Evolutionary conservation across 2,329 filamentous ascomycete genomes (phyloP).

Genomic region (Phialophora verrucosa): DNA sequence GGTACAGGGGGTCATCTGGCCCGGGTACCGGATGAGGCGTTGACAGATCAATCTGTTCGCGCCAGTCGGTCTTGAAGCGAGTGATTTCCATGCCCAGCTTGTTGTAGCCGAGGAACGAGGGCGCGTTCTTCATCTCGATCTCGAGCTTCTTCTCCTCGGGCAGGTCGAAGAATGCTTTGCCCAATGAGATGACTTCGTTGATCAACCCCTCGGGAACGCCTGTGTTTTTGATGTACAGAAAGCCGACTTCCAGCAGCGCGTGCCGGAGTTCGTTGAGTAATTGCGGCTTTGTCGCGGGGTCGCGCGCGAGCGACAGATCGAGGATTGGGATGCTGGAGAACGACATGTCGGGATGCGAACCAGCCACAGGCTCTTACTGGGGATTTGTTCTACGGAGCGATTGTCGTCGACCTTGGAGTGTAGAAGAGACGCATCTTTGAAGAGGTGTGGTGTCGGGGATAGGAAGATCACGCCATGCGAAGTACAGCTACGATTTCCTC

Average conservation of each 20-base stretch:
- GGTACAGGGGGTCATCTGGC: constrained; percentile 68
- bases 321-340: constrained; percentile 69
- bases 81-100: constrained; percentile 67
- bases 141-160: constrained; percentile 75
- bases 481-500: not conserved
- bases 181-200: constrained; percentile 68
- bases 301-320: constrained; percentile 70
- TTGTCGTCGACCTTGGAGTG: not conserved
- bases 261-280: constrained; percentile 75
- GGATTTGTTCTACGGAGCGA: not conserved
- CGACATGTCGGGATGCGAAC: constrained; percentile 18
- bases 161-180: constrained; percentile 76
- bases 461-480: not conserved
- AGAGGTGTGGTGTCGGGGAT: not conserved
- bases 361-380: not conserved
- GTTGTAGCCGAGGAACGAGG: constrained; percentile 65
- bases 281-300: constrained; percentile 69
- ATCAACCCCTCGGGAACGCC: constrained; percentile 72
- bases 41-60: constrained; percentile 85
- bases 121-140: constrained; percentile 75
- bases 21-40: constrained; percentile 73
- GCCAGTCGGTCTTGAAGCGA: constrained; percentile 74
- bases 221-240: constrained; percentile 82
- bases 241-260: constrained; percentile 84
- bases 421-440: not conserved